These are phyloP conservation scores for Mikania micrantha DNA, from an alignment of 129 eudicot species.

Conservation along the genomic window DNA sequence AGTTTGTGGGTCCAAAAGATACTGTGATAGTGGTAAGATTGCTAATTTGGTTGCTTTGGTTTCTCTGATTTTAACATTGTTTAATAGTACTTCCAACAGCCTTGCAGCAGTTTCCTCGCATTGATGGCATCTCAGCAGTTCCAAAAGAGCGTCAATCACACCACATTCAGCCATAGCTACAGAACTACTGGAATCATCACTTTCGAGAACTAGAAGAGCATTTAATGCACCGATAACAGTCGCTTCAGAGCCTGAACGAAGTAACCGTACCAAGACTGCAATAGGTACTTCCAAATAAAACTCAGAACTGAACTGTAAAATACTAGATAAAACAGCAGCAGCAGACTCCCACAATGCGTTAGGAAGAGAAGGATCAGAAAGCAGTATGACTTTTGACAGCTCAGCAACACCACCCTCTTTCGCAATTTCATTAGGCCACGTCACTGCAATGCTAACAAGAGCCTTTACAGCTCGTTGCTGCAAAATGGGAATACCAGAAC, in stretches of 20 bases:
- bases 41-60: slow-evolving; percentile 81
- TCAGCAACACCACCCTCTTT: slow-evolving; percentile 96
- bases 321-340: slow-evolving; percentile 79
- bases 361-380: slow-evolving; percentile 80
- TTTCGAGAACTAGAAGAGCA: slow-evolving; percentile 89
- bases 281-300: slow-evolving; percentile 91
- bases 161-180: slow-evolving; percentile 99
- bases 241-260: slow-evolving; percentile 78
- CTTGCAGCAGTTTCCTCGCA: slow-evolving; percentile 98
- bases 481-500: slow-evolving; percentile 79
- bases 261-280: slow-evolving; percentile 88
- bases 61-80: slow-evolving; percentile 90
- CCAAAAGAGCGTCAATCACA: slow-evolving; percentile 89
- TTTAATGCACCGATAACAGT: slow-evolving; percentile 82
- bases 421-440: slow-evolving; percentile 97
- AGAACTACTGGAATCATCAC: slow-evolving; percentile 87
- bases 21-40: slow-evolving; percentile 79
- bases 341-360: slow-evolving; percentile 93
- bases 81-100: slow-evolving; percentile 72
- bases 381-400: slow-evolving; percentile 85
- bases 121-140: slow-evolving; percentile 82
- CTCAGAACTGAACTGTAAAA: slow-evolving; percentile 94
- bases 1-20: slow-evolving; percentile 96
- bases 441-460: slow-evolving; percentile 67
- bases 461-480: slow-evolving; percentile 97